Conservation (phyloP, 352 stramenopile genomes). For the Stephanocyclus meneghinianus region DNA sequence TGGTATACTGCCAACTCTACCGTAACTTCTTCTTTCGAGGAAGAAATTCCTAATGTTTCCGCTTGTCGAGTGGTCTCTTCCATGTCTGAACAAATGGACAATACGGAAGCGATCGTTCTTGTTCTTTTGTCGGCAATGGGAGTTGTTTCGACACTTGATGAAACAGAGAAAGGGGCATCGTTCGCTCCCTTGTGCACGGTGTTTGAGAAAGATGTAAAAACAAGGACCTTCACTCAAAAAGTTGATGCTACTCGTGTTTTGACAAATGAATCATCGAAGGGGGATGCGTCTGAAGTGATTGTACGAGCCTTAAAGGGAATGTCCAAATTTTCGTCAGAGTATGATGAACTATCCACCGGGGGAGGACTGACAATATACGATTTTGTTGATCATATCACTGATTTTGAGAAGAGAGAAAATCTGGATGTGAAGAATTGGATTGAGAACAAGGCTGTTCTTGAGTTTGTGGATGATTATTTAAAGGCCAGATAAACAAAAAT, state of each 20-base stretch:
- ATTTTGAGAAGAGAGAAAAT: constrained; percentile 11
- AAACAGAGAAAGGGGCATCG: background rate
- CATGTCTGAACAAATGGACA: constrained; percentile 25
- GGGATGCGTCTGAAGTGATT: background rate
- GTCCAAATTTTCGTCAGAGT: background rate
- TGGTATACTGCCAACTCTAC: constrained; percentile 52
- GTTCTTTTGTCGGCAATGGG: background rate
- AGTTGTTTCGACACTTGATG: background rate
- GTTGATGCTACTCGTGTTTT: constrained; percentile 16
- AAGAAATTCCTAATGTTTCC: constrained; percentile 32
- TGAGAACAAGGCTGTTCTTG: constrained; percentile 16
- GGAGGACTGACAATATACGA: constrained; percentile 25
- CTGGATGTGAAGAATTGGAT: constrained; percentile 23
- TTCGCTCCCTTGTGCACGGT: constrained; percentile 18
- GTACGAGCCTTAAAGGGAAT: background rate
- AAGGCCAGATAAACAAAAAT: background rate
- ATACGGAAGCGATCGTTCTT: constrained; percentile 4
- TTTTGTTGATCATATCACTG: constrained; percentile 37
- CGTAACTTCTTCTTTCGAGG: background rate
- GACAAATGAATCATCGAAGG: background rate
- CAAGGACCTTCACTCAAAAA: constrained; percentile 18
- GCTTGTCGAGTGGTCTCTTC: constrained; percentile 34
- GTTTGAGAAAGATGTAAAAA: constrained; percentile 28
- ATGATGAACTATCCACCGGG: background rate
- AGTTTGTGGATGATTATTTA: constrained; percentile 8